phyloP scores from a whole-genome alignment of 805 yeast genomes.

The Cyberlindnera misumaiensis region DNA sequence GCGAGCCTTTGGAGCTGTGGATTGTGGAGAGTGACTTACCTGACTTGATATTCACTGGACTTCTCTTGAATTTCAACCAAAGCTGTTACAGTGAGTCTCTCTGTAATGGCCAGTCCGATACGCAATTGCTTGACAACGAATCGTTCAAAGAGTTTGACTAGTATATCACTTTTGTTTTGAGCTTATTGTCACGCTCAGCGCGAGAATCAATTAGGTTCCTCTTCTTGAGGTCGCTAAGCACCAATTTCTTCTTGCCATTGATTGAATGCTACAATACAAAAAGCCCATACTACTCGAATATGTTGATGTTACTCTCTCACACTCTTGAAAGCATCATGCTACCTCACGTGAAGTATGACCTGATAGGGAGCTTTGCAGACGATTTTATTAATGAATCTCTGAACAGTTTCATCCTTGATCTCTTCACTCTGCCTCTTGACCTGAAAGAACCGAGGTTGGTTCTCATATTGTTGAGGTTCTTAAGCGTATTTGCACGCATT shows the following conservation, averaged over 20 bases:
- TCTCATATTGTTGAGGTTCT: conserved; percentile 2
- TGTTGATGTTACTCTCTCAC: conserved; percentile 7
- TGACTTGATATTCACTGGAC: conserved; percentile 8
- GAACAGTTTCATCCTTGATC: background rate
- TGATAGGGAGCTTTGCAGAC: conserved; percentile 3
- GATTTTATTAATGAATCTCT: conserved; percentile 1
- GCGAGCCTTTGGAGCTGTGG: conserved; percentile 13
- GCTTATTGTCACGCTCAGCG: conserved; percentile 6
- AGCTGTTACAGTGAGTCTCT: conserved; percentile 6
- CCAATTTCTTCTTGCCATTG: conserved; percentile 8
- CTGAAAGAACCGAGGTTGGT: background rate
- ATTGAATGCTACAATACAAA: conserved; percentile 3
- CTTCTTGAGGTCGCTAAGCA: conserved; percentile 10
- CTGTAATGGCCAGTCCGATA: background rate
- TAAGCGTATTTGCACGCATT: conserved; percentile 2
- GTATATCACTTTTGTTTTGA: conserved; percentile 7
- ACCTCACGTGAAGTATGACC: too few relatives aligned
- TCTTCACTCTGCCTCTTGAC: conserved; percentile 1
- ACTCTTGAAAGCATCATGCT: conserved; percentile 6
- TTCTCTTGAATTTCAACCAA: conserved; percentile 12
- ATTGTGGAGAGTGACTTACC: conserved; percentile 18
- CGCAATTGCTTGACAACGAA: background rate
- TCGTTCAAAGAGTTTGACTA: conserved; percentile 6
- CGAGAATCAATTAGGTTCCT: conserved; percentile 7
- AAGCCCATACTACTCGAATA: conserved; percentile 1